Base-by-base conservation (phyloP, 1,284 basidiomycete species). In the Athelia psychrophila region DNA sequence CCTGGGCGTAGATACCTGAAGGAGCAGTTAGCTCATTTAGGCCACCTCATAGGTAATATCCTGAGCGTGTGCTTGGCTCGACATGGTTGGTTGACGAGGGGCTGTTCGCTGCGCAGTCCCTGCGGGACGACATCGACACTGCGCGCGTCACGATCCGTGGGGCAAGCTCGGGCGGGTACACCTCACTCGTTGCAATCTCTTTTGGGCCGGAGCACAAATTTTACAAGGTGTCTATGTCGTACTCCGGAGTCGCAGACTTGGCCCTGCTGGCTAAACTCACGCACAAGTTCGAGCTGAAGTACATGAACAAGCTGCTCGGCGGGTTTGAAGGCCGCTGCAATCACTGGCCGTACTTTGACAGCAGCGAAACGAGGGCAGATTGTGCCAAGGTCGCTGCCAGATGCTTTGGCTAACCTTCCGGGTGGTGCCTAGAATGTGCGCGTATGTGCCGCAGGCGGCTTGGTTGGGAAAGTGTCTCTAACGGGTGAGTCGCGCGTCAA, bases 401-500 rank as follows among this genome's bases (percentile, higher is more conserved):
- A 95, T 67, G 75, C 84, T 2, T 77, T 96, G 61, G 83, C 87
- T 0, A 75, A 71, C 18, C 86, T 84, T 56, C 66, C 71, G 2
- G 72, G 66, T 93, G 42, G 79, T 94, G 1, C 69, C 78, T 16
- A 84, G 86, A 18, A 76, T 91, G 54, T 91, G 88, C 53, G 95
- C 93, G 0, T 98, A 94, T 69, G 95, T 97, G 12, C 93, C 95
- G n/a, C 95, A 98, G 78, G 73, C 77, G 24, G 81, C 88, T 16
- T 95, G 92, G 92, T 78, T 97, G 33, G 85, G 94, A 52, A 97
- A 97, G 94, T 93, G 0, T 91, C 90, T 3, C 94, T 98, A 67
- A 88, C 88, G 77, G 86, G 86, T 86, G 49, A 25, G 63, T 44
- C 13, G 20, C 46, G 4, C 20, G 15, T 6, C n/a, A 18, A 40